Base-by-base conservation (phyloP, 2,329 filamentous ascomycete genomes). In the Diaporthe sp. region DNA sequence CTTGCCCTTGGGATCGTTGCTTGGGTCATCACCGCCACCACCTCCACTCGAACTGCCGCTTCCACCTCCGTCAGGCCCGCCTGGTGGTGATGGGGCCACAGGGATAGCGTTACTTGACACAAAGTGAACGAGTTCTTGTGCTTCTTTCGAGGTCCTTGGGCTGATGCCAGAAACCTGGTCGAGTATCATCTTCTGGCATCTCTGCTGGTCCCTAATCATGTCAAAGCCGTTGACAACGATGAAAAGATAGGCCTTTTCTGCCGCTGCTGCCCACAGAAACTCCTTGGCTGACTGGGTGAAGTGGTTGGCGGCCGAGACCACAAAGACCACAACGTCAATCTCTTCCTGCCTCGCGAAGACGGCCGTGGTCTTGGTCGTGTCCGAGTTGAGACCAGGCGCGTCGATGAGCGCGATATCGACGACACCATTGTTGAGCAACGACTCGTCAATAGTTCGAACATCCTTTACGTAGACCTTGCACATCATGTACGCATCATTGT, bases 151-250 rank as follows among this genome's bases (percentile, higher is more conserved):
- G 0, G 97, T 99, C 69, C 93, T 92, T 3, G 96, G 97, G 81
- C 96, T 98, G n/a, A 99, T 88, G 35, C 92, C 91, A 66, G 90
- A 88, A 22, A 99, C 92, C 83, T 98, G 96, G 79, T 98, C 95
- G 75, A 99, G 83, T 67, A 99, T 97, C 91, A 95, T 94, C 81
- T 97, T 95, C 82, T 98, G 91, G 82, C 96, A 98, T 75, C 96
- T 90, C 75, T 95, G 89, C 86, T 98, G 97, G 83, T 98, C 96
- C 77, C 93, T 90, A 79, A 99, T 98, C 76, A 94, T 93, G 84
- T 99, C 97, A 80, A 95, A 99, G 25, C 96, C 96, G 82, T 99
- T 99, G 78, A 99, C 97, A 19, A 99, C 97, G 83, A 99, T 97
- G 83, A 99, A 99, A 77, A 99, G 96, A 82, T 99, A 99, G 0